These are phyloP conservation scores for Cladosporium sp. DNA, from an alignment of 2,329 filamentous ascomycete genomes.

Conservation along the genomic window DNA sequence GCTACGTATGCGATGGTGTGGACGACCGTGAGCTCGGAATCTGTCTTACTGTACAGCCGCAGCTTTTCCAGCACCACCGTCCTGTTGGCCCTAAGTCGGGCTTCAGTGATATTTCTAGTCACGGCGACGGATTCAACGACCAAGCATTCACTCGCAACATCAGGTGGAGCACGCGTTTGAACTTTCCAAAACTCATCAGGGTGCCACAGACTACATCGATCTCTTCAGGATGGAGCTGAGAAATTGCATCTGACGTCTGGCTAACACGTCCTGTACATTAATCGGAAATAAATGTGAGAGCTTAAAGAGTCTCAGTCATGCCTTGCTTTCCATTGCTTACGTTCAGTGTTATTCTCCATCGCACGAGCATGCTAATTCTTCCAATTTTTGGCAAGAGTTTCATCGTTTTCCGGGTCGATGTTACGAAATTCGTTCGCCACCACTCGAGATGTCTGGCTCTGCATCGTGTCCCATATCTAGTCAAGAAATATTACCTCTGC, in stretches of 20 bases:
- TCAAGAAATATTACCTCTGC: too few relatives aligned
- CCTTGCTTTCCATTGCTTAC: too few relatives aligned
- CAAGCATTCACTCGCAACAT: slow-evolving; percentile 34
- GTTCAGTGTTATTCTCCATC: too few relatives aligned
- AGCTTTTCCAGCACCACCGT: slow-evolving; percentile 46
- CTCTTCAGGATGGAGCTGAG: not conserved
- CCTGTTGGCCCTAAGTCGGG: slow-evolving; percentile 33
- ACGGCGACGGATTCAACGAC: slow-evolving; percentile 30
- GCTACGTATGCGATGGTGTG: slow-evolving; percentile 28
- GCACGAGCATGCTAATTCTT: too few relatives aligned
- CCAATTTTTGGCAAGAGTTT: too few relatives aligned
- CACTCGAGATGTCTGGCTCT: too few relatives aligned
- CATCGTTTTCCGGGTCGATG: too few relatives aligned
- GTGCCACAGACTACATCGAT: slow-evolving; percentile 30
- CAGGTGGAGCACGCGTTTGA: slow-evolving; percentile 40
- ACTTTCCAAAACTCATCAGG: slow-evolving; percentile 38
- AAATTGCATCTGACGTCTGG: not conserved
- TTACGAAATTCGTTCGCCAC: too few relatives aligned
- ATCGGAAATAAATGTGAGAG: too few relatives aligned
- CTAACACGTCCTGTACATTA: not conserved
- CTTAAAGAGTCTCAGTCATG: too few relatives aligned
- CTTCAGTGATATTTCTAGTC: slow-evolving; percentile 37
- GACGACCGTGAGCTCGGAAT: slow-evolving; percentile 31
- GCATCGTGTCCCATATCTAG: too few relatives aligned
- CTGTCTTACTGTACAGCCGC: slow-evolving; percentile 41